Base-by-base conservation (phyloP, 371 early-diverging fungal species). In the Syncephalastrum contaminatum region DNA sequence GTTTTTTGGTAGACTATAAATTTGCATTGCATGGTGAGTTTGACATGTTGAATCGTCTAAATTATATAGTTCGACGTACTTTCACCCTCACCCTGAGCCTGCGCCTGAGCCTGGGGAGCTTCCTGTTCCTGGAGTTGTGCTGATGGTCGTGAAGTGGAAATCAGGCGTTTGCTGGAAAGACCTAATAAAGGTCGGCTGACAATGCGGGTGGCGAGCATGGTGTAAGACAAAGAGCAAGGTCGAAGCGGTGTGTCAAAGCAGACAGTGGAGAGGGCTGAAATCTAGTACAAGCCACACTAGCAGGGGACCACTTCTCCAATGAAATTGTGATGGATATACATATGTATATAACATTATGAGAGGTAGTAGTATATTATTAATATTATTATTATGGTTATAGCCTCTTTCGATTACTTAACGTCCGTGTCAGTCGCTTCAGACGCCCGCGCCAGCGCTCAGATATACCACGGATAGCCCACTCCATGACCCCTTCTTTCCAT, bases 401-500 rank as follows among this genome's bases (percentile, higher is more conserved):
- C 19, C 16, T 25, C 16, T 16, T n/a, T 18, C 30, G n/a, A 30
- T 30, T 30, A 30, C 36, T 30, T 30, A 30, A 12, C 0, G 51
- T 49, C 18, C 42, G 16, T 49, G 51, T 47, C 21, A 41, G 41
- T n/a, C 51, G 41, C n/a, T 41, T 43, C 5, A 24, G 40, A 7
- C 53, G 53, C n/a, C 19, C 54, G 16, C 52, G 49, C 59, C 62
- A 58, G 27, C 62, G 62, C 27, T 73, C 72, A 14, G 67, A 53
- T 30, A 75, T 66, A 24, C 76, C 76, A 25, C 76, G 64, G 24
- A 79, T 60, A 14, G 80, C 70, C 76, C 76, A 79, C 53, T 71
- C 76, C 72, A 79, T 72, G 8, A 79, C 80, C 8, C 80, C 80
- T 65, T 79, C 80, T 43, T 79, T 79, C 80, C 80, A 79, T 19